Evolutionary conservation across 148 eudicot genomes (phyloP), one percentile per base, ranked within the genome.

Genomic region (Fagopyrum esculentum): DNA sequence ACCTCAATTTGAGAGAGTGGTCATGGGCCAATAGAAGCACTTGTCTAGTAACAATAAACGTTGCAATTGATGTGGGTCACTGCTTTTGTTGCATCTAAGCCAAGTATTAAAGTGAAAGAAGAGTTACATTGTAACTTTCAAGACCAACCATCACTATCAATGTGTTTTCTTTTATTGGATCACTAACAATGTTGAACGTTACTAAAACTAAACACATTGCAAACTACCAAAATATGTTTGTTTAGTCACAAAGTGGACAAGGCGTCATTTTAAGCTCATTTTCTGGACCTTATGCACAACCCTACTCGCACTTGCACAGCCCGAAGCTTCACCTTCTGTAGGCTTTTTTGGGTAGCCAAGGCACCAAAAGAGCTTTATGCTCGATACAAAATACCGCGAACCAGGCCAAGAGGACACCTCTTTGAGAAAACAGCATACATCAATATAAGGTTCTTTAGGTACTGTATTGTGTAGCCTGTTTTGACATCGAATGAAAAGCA

Each of bases 111-210:
- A 66, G 71, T 66, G 71, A 66, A 66, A 66, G 71, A 66, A 40
- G 17, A 26, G 66, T 59, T 59, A 59, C 35, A 30, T 61, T 45
- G 29, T n/a, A n/a, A 48, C 73, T 46, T 45, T 71, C 73, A 71
- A 71, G 52, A 71, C 54, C 52, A 69, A 4, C 22, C 48, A 71
- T 71, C 73, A 46, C 50, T 19, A 69, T 69, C 73, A 45, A 46
- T 35, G 40, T 35, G 40, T 35, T 35, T 35, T 35, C 40, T 35
- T 35, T 35, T 35, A 35, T 35, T 1, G 40, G 40, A 48, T 48
- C 51, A 48, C 51, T 48, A 48, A 7, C 51, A 48, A 48, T 40
- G 43, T 71, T 46, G 35, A 46, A 46, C 13, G 54, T 70, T 70
- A 49, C 45, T 69, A 19, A 69, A 69, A 69, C 49, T 16, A 29